phyloP scores from a whole-genome alignment of 208 protist genomes.

The Leishmania tropica region DNA sequence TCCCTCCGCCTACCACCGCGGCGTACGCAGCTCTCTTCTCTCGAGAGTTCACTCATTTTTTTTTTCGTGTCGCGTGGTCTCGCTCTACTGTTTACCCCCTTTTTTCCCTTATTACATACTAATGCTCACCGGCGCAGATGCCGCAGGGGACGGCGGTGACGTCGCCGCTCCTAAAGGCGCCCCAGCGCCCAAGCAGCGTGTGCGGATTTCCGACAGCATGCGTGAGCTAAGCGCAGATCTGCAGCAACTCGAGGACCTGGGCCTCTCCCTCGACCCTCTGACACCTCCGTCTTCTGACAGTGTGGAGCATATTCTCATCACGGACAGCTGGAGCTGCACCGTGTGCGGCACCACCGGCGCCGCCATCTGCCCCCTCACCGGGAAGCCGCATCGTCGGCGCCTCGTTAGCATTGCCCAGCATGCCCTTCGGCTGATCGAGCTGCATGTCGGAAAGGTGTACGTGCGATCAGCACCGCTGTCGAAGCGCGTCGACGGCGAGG shows the following conservation, averaged over 20 bases:
- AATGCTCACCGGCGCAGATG: not conserved
- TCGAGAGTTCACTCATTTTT: not conserved
- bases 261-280: slow-evolving; percentile 46
- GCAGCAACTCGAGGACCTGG: slow-evolving; percentile 50
- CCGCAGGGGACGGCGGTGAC: not conserved
- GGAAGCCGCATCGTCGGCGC: slow-evolving; percentile 67
- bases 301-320: slow-evolving; percentile 79
- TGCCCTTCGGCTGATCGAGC: slow-evolving; percentile 60
- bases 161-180: not conserved
- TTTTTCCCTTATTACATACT: not conserved
- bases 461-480: slow-evolving; percentile 56
- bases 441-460: slow-evolving; percentile 48
- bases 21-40: not conserved
- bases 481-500: slow-evolving; percentile 57
- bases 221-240: slow-evolving; percentile 38
- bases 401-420: slow-evolving; percentile 66
- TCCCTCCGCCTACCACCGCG: not conserved
- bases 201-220: slow-evolving; percentile 40
- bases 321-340: slow-evolving; percentile 65
- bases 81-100: not conserved
- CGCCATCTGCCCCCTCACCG: slow-evolving; percentile 52
- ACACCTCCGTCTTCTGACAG: slow-evolving; percentile 29
- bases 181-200: not conserved
- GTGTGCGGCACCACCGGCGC: slow-evolving; percentile 42
- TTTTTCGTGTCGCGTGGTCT: not conserved